These are phyloP conservation scores for Botrytis paeoniae DNA, from an alignment of 2,329 filamentous ascomycete genomes.

Conservation along the genomic window DNA sequence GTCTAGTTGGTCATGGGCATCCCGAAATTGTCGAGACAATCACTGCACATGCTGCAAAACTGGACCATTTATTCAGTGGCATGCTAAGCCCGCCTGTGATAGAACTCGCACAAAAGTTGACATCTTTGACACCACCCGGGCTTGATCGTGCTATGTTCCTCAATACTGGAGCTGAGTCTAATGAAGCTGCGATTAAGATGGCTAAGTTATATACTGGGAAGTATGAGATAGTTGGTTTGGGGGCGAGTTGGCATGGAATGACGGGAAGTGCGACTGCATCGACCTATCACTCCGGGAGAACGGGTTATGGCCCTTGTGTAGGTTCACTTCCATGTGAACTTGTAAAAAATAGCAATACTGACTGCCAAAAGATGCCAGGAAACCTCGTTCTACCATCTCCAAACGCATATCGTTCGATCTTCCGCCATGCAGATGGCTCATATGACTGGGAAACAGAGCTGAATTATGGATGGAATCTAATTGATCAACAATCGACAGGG, in stretches of 20 bases:
- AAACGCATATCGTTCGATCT: constrained; percentile 59
- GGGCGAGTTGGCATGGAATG: constrained; percentile 59
- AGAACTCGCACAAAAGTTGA: constrained; percentile 51
- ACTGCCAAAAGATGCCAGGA: constrained; percentile 47
- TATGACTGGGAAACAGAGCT: constrained; percentile 66
- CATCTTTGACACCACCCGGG: constrained; percentile 46
- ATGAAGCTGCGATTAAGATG: constrained; percentile 62
- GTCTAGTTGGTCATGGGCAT: constrained; percentile 55
- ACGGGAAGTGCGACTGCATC: constrained; percentile 52
- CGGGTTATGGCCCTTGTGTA: constrained; percentile 42
- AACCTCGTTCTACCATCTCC: constrained; percentile 57
- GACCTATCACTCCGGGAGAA: constrained; percentile 53
- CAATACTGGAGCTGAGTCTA: constrained; percentile 55
- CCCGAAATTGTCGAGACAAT: constrained; percentile 56
- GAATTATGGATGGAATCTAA: constrained; percentile 58
- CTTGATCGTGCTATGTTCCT: constrained; percentile 57
- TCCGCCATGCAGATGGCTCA: constrained; percentile 55
- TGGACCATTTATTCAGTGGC: constrained; percentile 58
- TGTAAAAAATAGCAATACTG: not conserved
- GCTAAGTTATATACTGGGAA: constrained; percentile 63
- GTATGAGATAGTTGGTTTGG: constrained; percentile 61
- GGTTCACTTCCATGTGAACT: not conserved
- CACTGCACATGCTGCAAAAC: constrained; percentile 45
- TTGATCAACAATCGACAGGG: constrained; percentile 58
- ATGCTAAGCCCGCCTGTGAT: constrained; percentile 59